phyloP scores from a whole-genome alignment of 192 early-diverging fungal species.

The Backusella westeae region DNA sequence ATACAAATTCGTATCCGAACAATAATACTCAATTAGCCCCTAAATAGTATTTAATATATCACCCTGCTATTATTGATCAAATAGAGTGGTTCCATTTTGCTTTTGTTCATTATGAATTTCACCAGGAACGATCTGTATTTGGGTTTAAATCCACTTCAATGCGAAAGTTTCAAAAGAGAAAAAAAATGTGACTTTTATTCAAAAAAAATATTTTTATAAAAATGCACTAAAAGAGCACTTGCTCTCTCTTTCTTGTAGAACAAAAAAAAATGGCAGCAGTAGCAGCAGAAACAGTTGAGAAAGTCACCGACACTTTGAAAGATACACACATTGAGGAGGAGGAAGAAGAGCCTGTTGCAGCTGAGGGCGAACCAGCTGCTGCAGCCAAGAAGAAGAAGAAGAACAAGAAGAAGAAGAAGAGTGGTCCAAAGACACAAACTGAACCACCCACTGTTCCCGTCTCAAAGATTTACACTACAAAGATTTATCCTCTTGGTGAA shows the following conservation, averaged over 20 bases:
- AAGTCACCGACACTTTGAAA: neutral
- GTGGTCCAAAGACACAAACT: conserved; percentile 59
- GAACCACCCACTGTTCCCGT: conserved; percentile 74
- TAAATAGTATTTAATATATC: too few relatives aligned
- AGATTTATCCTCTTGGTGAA: conserved; percentile 81
- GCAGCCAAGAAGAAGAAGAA: conserved; percentile 42
- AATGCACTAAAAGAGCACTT: neutral
- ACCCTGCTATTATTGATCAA: too few relatives aligned
- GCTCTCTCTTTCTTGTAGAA: neutral
- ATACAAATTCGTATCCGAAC: too few relatives aligned
- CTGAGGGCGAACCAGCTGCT: conserved; percentile 7
- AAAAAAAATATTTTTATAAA: neutral
- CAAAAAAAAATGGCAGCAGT: conserved; percentile 1
- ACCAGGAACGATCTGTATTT: too few relatives aligned
- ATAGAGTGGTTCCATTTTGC: too few relatives aligned
- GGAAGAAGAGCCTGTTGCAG: conserved; percentile 12
- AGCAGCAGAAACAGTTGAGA: neutral
- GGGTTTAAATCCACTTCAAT: neutral
- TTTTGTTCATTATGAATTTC: too few relatives aligned
- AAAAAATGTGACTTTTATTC: neutral
- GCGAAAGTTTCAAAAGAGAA: neutral
- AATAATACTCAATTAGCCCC: too few relatives aligned
- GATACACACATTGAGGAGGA: conserved; percentile 18
- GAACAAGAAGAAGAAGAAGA: conserved; percentile 69
- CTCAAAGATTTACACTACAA: conserved; percentile 75